Evolutionary conservation across 306 rosid species (phyloP), one percentile per base, ranked within the genome.

Genomic region (Prunus mira): DNA sequence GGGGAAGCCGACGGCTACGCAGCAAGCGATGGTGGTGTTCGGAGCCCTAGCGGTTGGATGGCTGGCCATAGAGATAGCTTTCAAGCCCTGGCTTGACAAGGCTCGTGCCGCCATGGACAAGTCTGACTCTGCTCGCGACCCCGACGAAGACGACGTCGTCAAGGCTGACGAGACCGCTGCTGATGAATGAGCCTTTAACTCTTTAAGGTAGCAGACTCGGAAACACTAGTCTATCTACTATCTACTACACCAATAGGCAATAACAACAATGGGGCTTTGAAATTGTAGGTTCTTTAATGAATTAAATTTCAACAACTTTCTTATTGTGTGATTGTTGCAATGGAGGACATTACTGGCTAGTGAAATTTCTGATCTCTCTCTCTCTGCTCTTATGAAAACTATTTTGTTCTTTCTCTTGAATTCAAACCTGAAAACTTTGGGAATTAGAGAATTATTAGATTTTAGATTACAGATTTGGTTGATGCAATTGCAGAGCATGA

Each of bases 21-120:
- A 88, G 87, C 96, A 92, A 81, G 93, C 92, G 3, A 27, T 67
- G 82, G 82, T 92, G 68, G 91, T 90, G 27, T 81, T 83, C 9
- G 96, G 97, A 79, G 97, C 96, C 85, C 88, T 92, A 51, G 93
- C 97, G 0, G 76, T 82, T 1, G 97, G 69, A 0, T 95, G 99
- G 97, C 69, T 88, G 14, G 88, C 96, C 46, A 84, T 95, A 2
- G 97, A 95, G 86, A 72, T 90, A 12, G 97, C 96, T 24, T 68
- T 92, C 84, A 92, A 92, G 74, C 97, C 97, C 75, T 82, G 88
- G 69, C 93, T 92, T 19, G 77, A 70, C 68, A 88, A 80, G 76
- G 65, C 86, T 17, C 95, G 98, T 1, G 69, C 79, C 12, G 83
- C 91, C 49, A 82, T 95, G 32, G 86, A 85, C 82, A 88, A 87